Evolutionary conservation across 2,329 filamentous ascomycete genomes (phyloP), one percentile per base, ranked within the genome.

Genomic region (Colletotrichum horii): DNA sequence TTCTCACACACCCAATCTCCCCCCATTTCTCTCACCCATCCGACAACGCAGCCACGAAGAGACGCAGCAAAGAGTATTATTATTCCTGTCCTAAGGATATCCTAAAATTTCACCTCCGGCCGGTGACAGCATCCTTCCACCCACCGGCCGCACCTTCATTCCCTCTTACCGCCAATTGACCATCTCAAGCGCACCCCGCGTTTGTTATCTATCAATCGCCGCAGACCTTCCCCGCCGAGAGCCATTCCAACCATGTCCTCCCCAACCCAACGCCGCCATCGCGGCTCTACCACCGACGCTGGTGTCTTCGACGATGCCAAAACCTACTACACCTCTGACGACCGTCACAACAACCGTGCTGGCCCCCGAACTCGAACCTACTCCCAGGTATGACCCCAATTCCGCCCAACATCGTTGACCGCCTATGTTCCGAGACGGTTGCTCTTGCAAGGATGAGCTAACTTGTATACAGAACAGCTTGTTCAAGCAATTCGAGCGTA

Each of bases 281-380:
- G 81, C 60, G 83, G 84, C 55, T 88, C 87, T 9, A 84, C 86
- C 65, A 88, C 91, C 75, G 88, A 88, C 69, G 82, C 85, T 24
- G 83, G 85, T 34, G 87, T 91, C 64, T 91, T 85, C 78, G 89
- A 91, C 75, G 89, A 91, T 83, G 90, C 90, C 74, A 88, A 87
- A 80, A 91, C 90, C 28, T 92, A 92, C 80, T 92, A 92, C 78
- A 84, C 88, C 38, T 88, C 89, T 28, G 90, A 91, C 43, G 88
- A 90, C 70, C 88, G 90, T 70, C 88, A 90, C 77, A 83, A 83
- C 71, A 87, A 88, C 78, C 87, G 87, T 36, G 84, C 84, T 67
- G 89, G 89, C 26, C 83, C 85, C 55, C 87, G 90, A 66, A 90
- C 88, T 22, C 87, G 90, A 76, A 92, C 90, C 26, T 91, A 89